Evolutionary conservation across 306 rosid species (phyloP).

Genomic region (Castanea crenata): DNA sequence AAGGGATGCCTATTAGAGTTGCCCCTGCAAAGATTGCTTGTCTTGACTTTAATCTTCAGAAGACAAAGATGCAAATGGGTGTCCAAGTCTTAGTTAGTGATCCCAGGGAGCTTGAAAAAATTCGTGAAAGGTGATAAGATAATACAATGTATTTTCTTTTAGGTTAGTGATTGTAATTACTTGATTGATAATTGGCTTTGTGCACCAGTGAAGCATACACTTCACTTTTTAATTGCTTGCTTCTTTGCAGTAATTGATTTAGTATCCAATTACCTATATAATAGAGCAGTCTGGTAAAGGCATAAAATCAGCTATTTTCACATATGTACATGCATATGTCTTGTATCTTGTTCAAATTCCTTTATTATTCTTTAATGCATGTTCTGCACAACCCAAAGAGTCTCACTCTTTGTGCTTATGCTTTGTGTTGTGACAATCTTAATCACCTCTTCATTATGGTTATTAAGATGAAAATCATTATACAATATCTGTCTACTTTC

Average conservation of each 20-base stretch:
- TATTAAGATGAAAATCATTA: not conserved
- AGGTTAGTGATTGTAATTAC: not conserved
- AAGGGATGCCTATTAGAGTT: constrained; percentile 96
- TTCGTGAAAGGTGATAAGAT: constrained; percentile 77
- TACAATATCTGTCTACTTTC: not conserved
- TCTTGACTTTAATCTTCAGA: constrained; percentile 97
- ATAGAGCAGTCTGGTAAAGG: not conserved
- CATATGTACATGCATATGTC: not conserved
- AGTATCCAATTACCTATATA: not conserved
- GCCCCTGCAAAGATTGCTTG: constrained; percentile 95
- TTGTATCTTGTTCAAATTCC: not conserved
- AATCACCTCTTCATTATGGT: not conserved
- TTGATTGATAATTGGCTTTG: not conserved
- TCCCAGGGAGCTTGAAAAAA: constrained; percentile 95
- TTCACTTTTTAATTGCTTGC: not conserved
- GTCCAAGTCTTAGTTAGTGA: constrained; percentile 87
- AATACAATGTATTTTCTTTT: not conserved
- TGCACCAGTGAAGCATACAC: not conserved
- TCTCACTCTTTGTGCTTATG: not conserved
- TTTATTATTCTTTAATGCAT: not conserved
- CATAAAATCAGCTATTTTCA: not conserved
- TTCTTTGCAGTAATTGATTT: not conserved
- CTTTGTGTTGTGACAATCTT: not conserved
- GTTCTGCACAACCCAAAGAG: not conserved
- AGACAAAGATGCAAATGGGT: constrained; percentile 99